These are phyloP conservation scores for Solanum paucissectum DNA, from an alignment of 257 asterid genomes.

Conservation along the genomic window DNA sequence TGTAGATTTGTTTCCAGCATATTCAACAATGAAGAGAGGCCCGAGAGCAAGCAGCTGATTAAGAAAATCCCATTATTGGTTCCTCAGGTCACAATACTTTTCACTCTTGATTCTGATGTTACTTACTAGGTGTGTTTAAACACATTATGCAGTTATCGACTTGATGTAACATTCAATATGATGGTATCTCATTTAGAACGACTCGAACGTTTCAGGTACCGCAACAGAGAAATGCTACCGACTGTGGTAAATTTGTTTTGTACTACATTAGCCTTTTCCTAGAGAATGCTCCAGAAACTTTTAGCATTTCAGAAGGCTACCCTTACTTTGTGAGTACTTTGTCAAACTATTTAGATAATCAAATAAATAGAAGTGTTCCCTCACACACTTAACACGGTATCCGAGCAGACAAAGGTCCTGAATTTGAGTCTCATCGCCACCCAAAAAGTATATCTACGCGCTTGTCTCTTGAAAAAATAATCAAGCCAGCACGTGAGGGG, in stretches of 20 bases:
- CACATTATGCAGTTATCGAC: not conserved
- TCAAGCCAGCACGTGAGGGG: not conserved
- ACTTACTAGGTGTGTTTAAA: not conserved
- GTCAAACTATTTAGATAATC: not conserved
- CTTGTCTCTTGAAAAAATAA: not conserved
- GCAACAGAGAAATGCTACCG: constrained; percentile 39
- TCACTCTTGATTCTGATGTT: not conserved
- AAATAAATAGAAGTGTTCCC: not conserved
- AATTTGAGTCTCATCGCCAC: not conserved
- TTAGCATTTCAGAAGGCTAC: constrained; percentile 36
- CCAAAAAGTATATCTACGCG: not conserved
- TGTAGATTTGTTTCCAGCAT: constrained; percentile 47
- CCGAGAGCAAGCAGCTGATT: constrained; percentile 14
- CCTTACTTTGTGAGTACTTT: constrained; percentile 60
- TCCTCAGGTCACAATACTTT: constrained; percentile 40
- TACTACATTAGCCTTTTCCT: constrained; percentile 37
- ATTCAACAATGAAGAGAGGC: constrained; percentile 20
- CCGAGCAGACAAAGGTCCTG: not conserved
- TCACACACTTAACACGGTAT: not conserved
- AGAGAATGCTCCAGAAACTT: constrained; percentile 33
- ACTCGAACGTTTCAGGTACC: constrained; percentile 46
- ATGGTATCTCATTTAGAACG: not conserved
- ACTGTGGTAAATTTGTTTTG: constrained; percentile 53
- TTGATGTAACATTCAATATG: not conserved
- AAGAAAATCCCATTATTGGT: constrained; percentile 34